Base-by-base conservation (phyloP, 257 asterid genomes). In the Przewalskia tangutica region DNA sequence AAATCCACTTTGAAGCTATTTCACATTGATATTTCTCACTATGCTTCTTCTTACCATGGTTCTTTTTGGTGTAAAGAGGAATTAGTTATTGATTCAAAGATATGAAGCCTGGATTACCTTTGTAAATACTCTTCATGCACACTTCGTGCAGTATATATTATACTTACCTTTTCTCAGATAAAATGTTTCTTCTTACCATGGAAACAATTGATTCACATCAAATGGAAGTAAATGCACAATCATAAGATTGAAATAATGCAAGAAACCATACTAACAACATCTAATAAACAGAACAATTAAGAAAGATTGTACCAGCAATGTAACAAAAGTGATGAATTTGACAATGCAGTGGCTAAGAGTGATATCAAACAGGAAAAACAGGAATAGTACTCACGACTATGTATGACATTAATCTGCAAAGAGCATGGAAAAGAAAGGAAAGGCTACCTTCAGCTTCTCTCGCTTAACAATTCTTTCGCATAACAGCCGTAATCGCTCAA, bases 401-500 rank as follows among this genome's bases (percentile, higher is more conserved):
- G 38, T 8, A 40, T 68, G 80, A 8, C 79, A 73, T 14, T 27
- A 14, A 75, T 46, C 38, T 50, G 63, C 60, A 75, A 75, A 27
- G 48, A 65, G 54, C 8, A 42, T 14, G 82, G 44, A 44, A 81
- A 23, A 34, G 54, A 46, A 48, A 34, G 40, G 40, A 75, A 64
- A 51, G 66, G 93, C 88, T 92, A 94, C 99, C 86, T 96, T 96
- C 91, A 93, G 82, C 87, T 96, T 96, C 91, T 96, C 99, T 83
- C 99, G 82, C 86, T 90, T 96, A 81, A 90, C 88, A 81, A 96
- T 92, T 89, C 99, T 92, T 84, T 96, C 99, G 76, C 99, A 96
- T 70, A 96, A 92, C 84, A 96, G 98, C 9, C 99, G 98, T 85
- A 96, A 82, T 80, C 97, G 92, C 92, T 96, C 99, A 90, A 96